phyloP scores from a whole-genome alignment of 345 rosid genomes.

The Toxicodendron radicans region DNA sequence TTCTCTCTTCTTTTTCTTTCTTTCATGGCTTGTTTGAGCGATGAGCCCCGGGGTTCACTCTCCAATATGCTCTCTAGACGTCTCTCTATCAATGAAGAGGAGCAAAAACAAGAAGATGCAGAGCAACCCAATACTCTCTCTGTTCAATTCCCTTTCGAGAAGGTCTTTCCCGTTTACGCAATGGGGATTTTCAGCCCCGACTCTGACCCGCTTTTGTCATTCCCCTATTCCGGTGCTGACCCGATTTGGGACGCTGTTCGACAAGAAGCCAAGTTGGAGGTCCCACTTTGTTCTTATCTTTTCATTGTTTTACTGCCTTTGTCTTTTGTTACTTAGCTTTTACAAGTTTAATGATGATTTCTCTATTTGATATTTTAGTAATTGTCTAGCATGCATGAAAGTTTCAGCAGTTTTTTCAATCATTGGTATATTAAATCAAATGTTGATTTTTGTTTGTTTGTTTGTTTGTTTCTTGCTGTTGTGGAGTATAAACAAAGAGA shows the following conservation, averaged over 20 bases:
- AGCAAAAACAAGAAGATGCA: not conserved
- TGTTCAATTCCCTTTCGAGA: conserved; percentile 50
- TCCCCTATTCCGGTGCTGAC: conserved; percentile 49
- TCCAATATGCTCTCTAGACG: conserved; percentile 30
- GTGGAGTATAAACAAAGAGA: not conserved
- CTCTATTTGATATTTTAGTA: not conserved
- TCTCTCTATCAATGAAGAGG: conserved; percentile 26
- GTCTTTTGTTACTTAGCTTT: not conserved
- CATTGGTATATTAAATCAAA: too few species aligned
- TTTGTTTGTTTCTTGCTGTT: not conserved
- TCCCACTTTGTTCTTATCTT: conserved; percentile 13
- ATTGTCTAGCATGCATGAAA: not conserved
- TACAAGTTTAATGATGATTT: not conserved
- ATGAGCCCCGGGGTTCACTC: conserved; percentile 32
- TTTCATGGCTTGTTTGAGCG: conserved; percentile 50
- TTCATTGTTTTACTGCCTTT: not conserved
- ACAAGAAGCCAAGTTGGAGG: conserved; percentile 86
- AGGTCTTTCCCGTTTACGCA: conserved; percentile 71
- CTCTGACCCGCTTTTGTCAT: conserved; percentile 28
- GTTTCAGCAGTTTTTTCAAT: too few species aligned
- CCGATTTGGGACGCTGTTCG: conserved; percentile 81
- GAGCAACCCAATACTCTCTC: conserved; percentile 12
- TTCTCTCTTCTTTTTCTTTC: not conserved
- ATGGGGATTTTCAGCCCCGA: conserved; percentile 44
- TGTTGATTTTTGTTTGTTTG: not conserved